phyloP scores from a whole-genome alignment of 305 asterid genomes.

The Salvia sclarea region DNA sequence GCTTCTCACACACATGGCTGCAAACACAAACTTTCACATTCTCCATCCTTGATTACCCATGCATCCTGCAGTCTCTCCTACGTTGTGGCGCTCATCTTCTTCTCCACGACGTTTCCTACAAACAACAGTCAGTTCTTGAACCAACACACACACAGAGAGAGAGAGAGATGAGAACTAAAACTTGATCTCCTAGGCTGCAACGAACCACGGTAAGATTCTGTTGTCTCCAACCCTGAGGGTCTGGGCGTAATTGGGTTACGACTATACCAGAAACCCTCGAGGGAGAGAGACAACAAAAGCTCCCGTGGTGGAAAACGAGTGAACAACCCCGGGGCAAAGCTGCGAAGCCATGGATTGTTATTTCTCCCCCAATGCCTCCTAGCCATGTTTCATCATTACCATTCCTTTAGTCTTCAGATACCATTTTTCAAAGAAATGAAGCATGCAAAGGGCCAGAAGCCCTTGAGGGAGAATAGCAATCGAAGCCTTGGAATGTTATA shows the following conservation, averaged over 20 bases:
- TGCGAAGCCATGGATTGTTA: constrained; percentile 45
- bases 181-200: background rate
- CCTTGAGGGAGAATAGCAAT: constrained; percentile 69
- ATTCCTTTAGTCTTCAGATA: background rate
- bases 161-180: background rate
- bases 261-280: constrained; percentile 53
- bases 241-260: constrained; percentile 27
- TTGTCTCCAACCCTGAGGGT: constrained; percentile 43
- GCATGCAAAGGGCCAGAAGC: constrained; percentile 44
- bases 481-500: constrained; percentile 38
- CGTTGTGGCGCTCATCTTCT: background rate
- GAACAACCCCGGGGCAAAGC: constrained; percentile 26
- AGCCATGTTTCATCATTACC: constrained; percentile 30
- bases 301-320: constrained; percentile 32
- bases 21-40: constrained; percentile 4
- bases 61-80: background rate
- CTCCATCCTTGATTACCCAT: background rate
- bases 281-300: constrained; percentile 68
- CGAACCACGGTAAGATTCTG: constrained; percentile 44
- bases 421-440: background rate
- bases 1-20: background rate
- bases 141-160: background rate
- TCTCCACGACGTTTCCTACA: background rate
- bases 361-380: constrained; percentile 50
- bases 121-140: background rate